Percentiles rank a stretch among this genome's conserved stretches.
Evolutionary conservation across 2,329 filamentous ascomycete genomes (phyloP).

Genomic region (Blastomyces gilchristii): DNA sequence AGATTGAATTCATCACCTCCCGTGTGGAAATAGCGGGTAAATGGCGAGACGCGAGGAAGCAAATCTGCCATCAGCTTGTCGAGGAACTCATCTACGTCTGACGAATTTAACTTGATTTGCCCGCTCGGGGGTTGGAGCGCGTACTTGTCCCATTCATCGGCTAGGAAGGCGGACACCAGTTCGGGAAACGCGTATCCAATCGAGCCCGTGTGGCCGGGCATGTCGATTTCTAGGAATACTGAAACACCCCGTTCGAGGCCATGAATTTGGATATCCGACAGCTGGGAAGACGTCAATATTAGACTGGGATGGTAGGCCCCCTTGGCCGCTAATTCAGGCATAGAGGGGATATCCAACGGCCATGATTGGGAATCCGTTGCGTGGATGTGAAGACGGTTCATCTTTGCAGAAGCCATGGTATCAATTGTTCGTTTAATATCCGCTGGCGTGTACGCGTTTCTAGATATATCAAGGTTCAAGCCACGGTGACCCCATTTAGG

Average conservation of each 20-base stretch:
- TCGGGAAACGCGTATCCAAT: constrained; percentile 59
- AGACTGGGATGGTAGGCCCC: constrained; percentile 61
- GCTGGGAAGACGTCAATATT: constrained; percentile 56
- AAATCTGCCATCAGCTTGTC: constrained; percentile 64
- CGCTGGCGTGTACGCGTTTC: constrained; percentile 58
- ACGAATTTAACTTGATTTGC: constrained; percentile 65
- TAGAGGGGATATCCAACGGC: constrained; percentile 38
- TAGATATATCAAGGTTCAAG: constrained; percentile 65
- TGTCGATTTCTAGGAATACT: constrained; percentile 67
- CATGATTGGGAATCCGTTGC: constrained; percentile 40
- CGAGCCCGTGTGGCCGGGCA: constrained; percentile 66
- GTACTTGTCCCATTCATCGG: constrained; percentile 44
- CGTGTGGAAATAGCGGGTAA: constrained; percentile 69
- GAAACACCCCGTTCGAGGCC: constrained; percentile 59
- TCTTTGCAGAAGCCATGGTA: constrained; percentile 47
- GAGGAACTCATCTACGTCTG: constrained; percentile 60
- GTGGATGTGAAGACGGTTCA: constrained; percentile 43
- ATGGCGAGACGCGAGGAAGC: constrained; percentile 58
- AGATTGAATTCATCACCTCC: constrained; percentile 80
- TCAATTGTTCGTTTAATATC: constrained; percentile 69
- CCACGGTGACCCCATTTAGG: constrained; percentile 70
- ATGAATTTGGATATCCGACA: constrained; percentile 59
- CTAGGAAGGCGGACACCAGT: constrained; percentile 54
- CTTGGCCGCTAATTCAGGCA: constrained; percentile 61
- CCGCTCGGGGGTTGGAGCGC: constrained; percentile 47